phyloP scores from a whole-genome alignment of 805 yeast species.

The Candida vartiovaarae region DNA sequence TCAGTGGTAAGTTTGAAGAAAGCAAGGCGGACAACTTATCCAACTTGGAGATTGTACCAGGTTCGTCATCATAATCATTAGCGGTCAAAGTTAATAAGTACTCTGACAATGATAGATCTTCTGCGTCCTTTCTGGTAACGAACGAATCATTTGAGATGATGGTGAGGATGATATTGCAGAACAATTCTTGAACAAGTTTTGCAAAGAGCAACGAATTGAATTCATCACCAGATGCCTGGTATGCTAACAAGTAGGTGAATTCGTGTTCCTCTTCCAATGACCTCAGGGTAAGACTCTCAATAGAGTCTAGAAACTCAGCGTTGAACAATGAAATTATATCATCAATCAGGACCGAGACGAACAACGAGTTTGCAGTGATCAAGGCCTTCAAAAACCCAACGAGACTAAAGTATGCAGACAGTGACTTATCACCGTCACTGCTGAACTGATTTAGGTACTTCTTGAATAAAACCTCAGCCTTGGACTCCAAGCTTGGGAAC shows the following conservation, averaged over 20 bases:
- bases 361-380: conserved; percentile 14
- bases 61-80: conserved; percentile 21
- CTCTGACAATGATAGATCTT: conserved; percentile 1
- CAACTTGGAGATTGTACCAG: conserved; percentile 14
- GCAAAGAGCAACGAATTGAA: conserved; percentile 28
- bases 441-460: conserved; percentile 20
- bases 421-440: conserved; percentile 7
- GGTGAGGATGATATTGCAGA: conserved; percentile 11
- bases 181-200: conserved; percentile 20
- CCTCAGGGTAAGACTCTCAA: conserved; percentile 27
- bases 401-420: conserved; percentile 26
- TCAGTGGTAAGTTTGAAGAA: conserved; percentile 4
- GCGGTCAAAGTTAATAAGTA: conserved; percentile 6
- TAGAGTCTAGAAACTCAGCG: conserved; percentile 10
- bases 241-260: conserved; percentile 26
- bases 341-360: conserved; percentile 14
- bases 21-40: conserved; percentile 18
- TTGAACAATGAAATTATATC: conserved; percentile 22
- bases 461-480: conserved; percentile 18
- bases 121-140: not conserved
- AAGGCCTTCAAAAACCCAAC: conserved; percentile 32
- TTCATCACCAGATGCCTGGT: conserved; percentile 30
- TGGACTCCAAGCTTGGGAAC: conserved; percentile 23
- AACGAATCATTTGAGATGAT: not conserved
- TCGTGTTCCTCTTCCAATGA: conserved; percentile 24